These are phyloP conservation scores for Zostera marina DNA, from an alignment of 116 monocot species.

Conservation along the genomic window DNA sequence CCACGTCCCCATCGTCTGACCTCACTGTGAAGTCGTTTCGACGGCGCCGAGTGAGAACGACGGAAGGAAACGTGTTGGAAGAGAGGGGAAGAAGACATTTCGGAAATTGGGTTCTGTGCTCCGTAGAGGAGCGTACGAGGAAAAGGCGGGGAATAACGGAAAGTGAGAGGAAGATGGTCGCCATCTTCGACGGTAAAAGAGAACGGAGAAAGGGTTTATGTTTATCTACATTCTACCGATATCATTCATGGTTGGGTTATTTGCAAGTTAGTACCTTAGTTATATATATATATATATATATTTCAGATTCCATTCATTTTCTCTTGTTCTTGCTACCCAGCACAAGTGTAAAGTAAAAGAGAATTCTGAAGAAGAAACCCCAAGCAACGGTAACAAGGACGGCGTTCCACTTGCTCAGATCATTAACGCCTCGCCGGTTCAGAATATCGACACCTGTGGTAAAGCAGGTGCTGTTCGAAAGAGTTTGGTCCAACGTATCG, in stretches of 20 bases:
- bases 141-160: not conserved
- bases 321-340: constrained; percentile 70
- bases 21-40: constrained; percentile 24
- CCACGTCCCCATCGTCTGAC: constrained; percentile 61
- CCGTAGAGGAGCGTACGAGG: not conserved
- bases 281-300: no score
- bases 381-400: constrained; percentile 36
- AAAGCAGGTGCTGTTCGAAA: constrained; percentile 28
- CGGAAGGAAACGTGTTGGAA: not conserved
- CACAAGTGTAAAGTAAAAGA: constrained; percentile 54
- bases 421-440: constrained; percentile 21
- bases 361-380: constrained; percentile 58
- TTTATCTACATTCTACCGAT: no score
- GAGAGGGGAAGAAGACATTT: not conserved
- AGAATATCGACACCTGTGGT: constrained; percentile 36
- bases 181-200: not conserved
- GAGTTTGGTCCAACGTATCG: constrained; percentile 15
- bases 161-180: constrained; percentile 2
- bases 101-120: not conserved
- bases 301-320: constrained; percentile 11
- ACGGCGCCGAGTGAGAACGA: not conserved
- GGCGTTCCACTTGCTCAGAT: constrained; percentile 58
- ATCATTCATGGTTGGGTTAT: no score
- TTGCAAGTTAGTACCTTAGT: no score
- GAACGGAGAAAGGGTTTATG: not conserved